phyloP scores from a whole-genome alignment of 208 protist genomes.

The Acanthamoeba sp. region DNA sequence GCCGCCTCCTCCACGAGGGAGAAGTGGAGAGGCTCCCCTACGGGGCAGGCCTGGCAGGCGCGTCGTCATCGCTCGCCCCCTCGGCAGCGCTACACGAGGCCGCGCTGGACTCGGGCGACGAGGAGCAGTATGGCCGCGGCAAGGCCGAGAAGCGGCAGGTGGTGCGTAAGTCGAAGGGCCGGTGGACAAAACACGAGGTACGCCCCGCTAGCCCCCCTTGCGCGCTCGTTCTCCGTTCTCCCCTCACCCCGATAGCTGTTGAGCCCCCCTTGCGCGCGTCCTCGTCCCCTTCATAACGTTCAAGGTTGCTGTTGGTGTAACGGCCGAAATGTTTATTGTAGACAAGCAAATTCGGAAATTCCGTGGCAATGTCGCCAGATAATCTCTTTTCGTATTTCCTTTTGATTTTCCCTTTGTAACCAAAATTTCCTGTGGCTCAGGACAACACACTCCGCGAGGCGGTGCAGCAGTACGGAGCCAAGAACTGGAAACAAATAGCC shows the following conservation, averaged over 20 bases:
- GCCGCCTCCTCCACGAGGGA: too few relatives aligned
- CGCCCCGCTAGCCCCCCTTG: not conserved
- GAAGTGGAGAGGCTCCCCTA: too few relatives aligned
- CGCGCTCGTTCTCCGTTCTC: not conserved
- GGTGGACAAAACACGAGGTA: slow-evolving; percentile 67
- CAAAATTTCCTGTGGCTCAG: not conserved
- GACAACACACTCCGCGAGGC: slow-evolving; percentile 70
- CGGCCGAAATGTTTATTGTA: not conserved
- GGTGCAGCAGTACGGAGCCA: slow-evolving; percentile 46
- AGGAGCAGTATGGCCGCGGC: not conserved
- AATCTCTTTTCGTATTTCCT: not conserved
- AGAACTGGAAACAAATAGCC: slow-evolving; percentile 88
- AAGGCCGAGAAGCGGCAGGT: not conserved
- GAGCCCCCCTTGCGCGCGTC: not conserved
- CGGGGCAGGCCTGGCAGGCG: too few relatives aligned
- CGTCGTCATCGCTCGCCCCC: not conserved
- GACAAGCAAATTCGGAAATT: not conserved
- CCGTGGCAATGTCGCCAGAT: not conserved
- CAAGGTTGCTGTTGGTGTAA: not conserved
- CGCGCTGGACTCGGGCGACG: not conserved
- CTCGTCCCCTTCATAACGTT: not conserved
- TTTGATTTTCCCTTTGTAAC: not conserved
- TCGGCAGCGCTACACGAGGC: not conserved
- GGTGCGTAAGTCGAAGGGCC: slow-evolving; percentile 34
- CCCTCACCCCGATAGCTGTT: not conserved